Evolutionary conservation across 192 early-diverging fungal species (phyloP).

Genomic region (Spizellomyces punctatus): DNA sequence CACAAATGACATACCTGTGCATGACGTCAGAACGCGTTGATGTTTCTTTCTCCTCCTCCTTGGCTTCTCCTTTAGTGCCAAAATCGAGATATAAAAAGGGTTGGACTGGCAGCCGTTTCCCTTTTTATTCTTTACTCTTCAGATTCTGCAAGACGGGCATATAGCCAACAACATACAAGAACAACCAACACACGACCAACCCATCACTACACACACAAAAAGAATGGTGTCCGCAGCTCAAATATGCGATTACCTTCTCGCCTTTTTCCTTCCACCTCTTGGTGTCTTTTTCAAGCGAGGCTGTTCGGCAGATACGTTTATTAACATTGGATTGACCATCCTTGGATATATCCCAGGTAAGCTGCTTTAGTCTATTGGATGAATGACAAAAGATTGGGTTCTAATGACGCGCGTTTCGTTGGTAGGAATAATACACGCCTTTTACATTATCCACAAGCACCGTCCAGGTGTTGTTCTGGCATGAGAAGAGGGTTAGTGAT

Average conservation of each 20-base stretch:
- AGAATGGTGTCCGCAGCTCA: neutral
- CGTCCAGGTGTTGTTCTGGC: neutral
- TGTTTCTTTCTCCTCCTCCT: too few species aligned
- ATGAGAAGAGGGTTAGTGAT: too few species aligned
- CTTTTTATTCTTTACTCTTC: too few species aligned
- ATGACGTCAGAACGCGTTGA: too few species aligned
- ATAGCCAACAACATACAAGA: too few species aligned
- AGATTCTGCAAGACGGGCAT: too few species aligned
- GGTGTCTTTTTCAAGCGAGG: slow-evolving; percentile 67
- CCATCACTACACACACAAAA: neutral
- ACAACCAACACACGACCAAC: too few species aligned
- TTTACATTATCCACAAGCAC: slow-evolving; percentile 30
- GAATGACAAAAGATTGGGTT: neutral
- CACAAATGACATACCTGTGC: too few species aligned
- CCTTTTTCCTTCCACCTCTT: slow-evolving; percentile 60
- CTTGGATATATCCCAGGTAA: slow-evolving; percentile 70
- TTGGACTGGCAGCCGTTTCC: too few species aligned
- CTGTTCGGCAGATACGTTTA: slow-evolving; percentile 56
- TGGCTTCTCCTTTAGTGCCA: too few species aligned
- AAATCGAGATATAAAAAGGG: too few species aligned
- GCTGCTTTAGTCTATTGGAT: neutral
- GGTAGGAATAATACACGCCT: slow-evolving; percentile 26
- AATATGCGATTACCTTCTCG: slow-evolving; percentile 27
- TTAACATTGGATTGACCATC: slow-evolving; percentile 73
- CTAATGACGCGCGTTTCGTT: neutral